A percentile compares a stretch with the other conserved stretches of the same genome.
phyloP scores from a whole-genome alignment of 371 early-diverging fungal genomes.

The Mucor irregularis region DNA sequence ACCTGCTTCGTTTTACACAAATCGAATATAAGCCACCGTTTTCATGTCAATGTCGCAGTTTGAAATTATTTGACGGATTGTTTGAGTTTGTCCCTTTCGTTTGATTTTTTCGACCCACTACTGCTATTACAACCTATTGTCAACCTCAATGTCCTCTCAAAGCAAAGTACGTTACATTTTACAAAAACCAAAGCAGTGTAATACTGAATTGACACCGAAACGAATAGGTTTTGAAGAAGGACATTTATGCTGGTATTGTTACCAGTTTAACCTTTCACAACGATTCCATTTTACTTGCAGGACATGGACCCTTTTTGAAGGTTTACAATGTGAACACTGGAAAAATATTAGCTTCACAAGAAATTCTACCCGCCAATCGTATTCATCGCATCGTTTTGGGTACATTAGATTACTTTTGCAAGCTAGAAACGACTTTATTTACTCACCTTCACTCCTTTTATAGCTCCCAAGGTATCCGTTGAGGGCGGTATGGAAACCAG shows the following conservation, averaged over 20 bases:
- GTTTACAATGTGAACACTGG: conserved; percentile 52
- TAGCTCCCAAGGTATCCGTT: conserved; percentile 12
- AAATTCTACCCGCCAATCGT: conserved; percentile 46
- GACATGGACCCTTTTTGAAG: conserved; percentile 64
- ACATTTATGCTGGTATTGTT: conserved; percentile 52
- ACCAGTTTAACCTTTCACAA: conserved; percentile 59
- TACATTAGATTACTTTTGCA: conserved; percentile 20
- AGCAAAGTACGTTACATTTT: conserved; percentile 1
- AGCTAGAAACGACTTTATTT: background rate
- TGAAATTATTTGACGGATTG: background rate
- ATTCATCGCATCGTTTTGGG: conserved; percentile 62
- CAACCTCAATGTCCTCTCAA: background rate
- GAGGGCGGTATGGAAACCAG: conserved; percentile 11
- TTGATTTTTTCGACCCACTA: no score
- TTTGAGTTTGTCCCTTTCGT: no score
- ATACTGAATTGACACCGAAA: background rate
- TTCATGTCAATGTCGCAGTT: background rate
- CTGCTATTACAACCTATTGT: no score
- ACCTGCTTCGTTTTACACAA: no score
- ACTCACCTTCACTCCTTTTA: background rate
- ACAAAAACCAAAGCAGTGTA: background rate
- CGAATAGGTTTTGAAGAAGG: conserved; percentile 30
- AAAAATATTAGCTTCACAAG: conserved; percentile 34
- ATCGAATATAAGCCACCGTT: background rate
- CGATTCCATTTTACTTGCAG: conserved; percentile 53